These are phyloP conservation scores for Penicillium ochrochloron DNA, from an alignment of 495 filamentous ascomycete genomes.

Conservation along the genomic window DNA sequence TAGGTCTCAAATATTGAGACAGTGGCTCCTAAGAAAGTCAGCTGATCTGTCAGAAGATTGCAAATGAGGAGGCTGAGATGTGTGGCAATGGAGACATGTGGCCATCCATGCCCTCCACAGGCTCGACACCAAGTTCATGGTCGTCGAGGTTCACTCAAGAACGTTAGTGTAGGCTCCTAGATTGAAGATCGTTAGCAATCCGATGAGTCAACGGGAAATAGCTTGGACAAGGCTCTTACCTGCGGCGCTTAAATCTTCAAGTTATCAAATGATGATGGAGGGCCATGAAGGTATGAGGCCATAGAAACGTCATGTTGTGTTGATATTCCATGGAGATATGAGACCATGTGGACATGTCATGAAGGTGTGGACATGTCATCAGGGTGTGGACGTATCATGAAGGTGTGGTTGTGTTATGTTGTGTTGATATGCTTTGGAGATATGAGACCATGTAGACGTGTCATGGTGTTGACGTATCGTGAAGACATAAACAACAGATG, in stretches of 20 bases:
- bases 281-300: background rate
- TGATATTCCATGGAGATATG: background rate
- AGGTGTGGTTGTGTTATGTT: background rate
- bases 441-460: background rate
- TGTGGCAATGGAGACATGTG: background rate
- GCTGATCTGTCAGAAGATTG: background rate
- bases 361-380: background rate
- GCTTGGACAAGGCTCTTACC: background rate
- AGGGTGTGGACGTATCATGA: background rate
- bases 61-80: background rate
- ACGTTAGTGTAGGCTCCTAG: slow-evolving; percentile 1
- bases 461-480: background rate
- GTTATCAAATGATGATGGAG: background rate
- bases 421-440: background rate
- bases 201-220: background rate
- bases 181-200: background rate
- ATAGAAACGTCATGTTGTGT: background rate
- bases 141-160: background rate
- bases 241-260: background rate
- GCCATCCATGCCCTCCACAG: background rate
- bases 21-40: background rate
- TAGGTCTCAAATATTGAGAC: background rate
- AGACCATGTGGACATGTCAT: background rate
- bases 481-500: background rate
- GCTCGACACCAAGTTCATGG: slow-evolving; percentile 1